These are phyloP conservation scores for Boletus reticuloceps DNA, from an alignment of 768 basidiomycete genomes.

Conservation along the genomic window DNA sequence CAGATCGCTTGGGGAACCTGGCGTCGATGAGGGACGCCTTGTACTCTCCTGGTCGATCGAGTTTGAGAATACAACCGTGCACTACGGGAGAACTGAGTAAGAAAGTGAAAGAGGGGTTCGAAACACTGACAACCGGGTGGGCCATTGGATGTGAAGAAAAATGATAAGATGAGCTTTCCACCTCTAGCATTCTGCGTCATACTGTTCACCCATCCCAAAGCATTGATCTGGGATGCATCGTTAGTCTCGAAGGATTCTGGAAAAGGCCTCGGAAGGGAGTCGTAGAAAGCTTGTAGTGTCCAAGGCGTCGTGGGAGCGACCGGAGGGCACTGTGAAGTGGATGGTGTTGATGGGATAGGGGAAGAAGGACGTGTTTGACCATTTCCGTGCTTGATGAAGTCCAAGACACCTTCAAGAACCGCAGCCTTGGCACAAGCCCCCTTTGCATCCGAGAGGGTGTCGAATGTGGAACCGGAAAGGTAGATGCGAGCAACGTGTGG, in stretches of 20 bases:
- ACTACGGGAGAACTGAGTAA: constrained; percentile 34
- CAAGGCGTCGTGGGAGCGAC: constrained; percentile 22
- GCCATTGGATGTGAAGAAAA: constrained; percentile 43
- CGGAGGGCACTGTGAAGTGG: constrained; percentile 4
- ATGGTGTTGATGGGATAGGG: constrained; percentile 5
- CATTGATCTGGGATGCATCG: constrained; percentile 50
- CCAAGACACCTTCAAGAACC: constrained; percentile 49
- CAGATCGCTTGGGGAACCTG: constrained; percentile 54
- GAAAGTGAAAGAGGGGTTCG: background rate
- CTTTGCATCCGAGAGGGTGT: constrained; percentile 44
- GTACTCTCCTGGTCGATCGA: constrained; percentile 51
- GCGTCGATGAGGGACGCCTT: constrained; percentile 64
- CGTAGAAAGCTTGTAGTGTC: constrained; percentile 57
- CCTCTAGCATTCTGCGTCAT: constrained; percentile 53
- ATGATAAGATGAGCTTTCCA: constrained; percentile 40
- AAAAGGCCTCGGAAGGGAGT: constrained; percentile 63
- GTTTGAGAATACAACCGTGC: constrained; percentile 61
- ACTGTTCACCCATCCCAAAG: constrained; percentile 51
- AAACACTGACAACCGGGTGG: constrained; percentile 42
- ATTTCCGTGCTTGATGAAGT: constrained; percentile 56
- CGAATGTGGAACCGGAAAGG: constrained; percentile 46
- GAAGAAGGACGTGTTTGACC: constrained; percentile 44
- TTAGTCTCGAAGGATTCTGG: constrained; percentile 50
- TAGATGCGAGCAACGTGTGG: constrained; percentile 49
- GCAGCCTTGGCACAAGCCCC: constrained; percentile 54